Evolutionary conservation across 2,329 filamentous ascomycete genomes (phyloP).

Genomic region (Alternaria brassicicola): DNA sequence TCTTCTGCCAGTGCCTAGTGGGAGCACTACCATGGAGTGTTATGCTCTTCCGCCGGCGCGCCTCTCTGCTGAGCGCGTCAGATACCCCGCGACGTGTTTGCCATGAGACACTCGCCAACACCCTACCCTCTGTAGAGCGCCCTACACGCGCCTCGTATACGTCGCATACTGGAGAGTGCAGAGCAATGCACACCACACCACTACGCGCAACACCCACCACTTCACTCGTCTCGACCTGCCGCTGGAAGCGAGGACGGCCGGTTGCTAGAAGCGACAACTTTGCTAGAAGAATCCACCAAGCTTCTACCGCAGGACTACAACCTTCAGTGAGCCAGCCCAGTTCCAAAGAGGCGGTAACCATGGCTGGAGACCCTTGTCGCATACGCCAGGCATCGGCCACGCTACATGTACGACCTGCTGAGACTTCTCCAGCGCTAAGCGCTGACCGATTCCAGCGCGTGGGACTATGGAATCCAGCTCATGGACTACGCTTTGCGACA

Average conservation of each 20-base stretch:
- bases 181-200: slow-evolving; percentile 14
- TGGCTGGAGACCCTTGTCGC: neutral
- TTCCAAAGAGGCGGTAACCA: neutral
- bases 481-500: slow-evolving; percentile 18
- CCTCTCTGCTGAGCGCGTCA: slow-evolving; percentile 34
- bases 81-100: slow-evolving; percentile 20
- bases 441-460: slow-evolving; percentile 3
- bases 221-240: slow-evolving; percentile 12
- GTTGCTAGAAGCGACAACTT: slow-evolving; percentile 15
- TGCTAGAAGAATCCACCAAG: neutral
- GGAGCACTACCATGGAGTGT: slow-evolving; percentile 46
- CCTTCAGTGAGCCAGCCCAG: neutral
- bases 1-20: slow-evolving; percentile 32
- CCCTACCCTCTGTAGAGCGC: slow-evolving; percentile 2
- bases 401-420: neutral
- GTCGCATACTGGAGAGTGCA: neutral
- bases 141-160: neutral
- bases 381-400: neutral
- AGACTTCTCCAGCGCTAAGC: neutral
- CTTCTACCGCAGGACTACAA: neutral
- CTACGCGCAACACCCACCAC: slow-evolving; percentile 5
- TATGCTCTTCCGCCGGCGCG: slow-evolving; percentile 43
- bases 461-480: slow-evolving; percentile 10
- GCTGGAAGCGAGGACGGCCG: slow-evolving; percentile 30
- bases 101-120: slow-evolving; percentile 19